Conservation (phyloP, 306 rosid species). For the Cicer chorassanicum region DNA sequence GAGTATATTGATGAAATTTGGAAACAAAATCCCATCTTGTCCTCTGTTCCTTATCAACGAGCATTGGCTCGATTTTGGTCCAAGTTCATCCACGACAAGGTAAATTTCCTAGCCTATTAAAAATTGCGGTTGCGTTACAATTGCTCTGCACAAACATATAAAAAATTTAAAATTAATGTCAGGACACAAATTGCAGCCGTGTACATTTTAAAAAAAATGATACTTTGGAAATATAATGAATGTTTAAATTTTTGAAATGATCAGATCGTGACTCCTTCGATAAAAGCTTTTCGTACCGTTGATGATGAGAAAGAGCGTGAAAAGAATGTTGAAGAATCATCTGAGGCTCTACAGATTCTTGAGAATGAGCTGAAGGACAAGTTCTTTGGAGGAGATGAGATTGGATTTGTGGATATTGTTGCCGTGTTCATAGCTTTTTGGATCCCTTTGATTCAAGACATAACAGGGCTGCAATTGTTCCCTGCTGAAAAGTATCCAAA, state of each 20-base stretch:
- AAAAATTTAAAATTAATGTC: neutral
- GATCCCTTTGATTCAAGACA: constrained; percentile 51
- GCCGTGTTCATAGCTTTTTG: constrained; percentile 53
- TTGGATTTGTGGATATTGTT: constrained; percentile 60
- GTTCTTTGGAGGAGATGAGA: constrained; percentile 65
- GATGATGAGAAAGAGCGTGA: constrained; percentile 47
- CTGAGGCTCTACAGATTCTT: constrained; percentile 43
- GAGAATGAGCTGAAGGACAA: constrained; percentile 60
- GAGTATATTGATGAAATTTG: constrained; percentile 19
- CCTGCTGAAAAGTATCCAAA: constrained; percentile 51
- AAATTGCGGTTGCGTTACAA: too few species aligned
- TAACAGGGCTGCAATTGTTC: constrained; percentile 46
- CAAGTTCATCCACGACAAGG: constrained; percentile 66
- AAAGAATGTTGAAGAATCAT: constrained; percentile 48
- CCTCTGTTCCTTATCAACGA: constrained; percentile 44
- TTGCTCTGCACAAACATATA: neutral
- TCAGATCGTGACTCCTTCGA: constrained; percentile 32
- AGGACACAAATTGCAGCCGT: neutral
- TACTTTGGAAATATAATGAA: too few species aligned
- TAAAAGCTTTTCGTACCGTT: constrained; percentile 15
- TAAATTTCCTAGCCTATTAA: constrained; percentile 5
- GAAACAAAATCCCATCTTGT: constrained; percentile 10
- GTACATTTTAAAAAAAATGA: neutral
- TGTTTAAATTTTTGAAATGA: neutral
- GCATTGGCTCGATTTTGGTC: constrained; percentile 73